A percentile compares a stretch with the other conserved stretches of the same genome.
phyloP scores from a whole-genome alignment of 2,329 filamentous ascomycete species.

The Ophiostoma ulmi region DNA sequence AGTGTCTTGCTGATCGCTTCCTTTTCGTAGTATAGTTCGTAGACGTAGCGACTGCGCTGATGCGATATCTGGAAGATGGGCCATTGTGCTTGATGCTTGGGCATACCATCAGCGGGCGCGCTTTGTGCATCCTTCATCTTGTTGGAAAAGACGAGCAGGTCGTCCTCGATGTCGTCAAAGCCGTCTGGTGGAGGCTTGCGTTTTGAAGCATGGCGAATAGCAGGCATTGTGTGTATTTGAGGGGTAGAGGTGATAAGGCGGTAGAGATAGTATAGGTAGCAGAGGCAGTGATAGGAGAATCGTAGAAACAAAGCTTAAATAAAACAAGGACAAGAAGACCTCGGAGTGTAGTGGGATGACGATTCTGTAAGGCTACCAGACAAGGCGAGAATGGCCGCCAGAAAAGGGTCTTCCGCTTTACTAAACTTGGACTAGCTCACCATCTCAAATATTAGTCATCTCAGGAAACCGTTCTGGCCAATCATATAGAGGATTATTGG shows the following conservation, averaged over 20 bases:
- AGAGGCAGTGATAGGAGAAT: too few relatives aligned
- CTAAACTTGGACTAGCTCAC: background rate
- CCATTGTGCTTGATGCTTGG: conserved; percentile 88
- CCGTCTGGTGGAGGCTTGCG: conserved; percentile 79
- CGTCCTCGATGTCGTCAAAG: conserved; percentile 83
- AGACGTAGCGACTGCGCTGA: conserved; percentile 86
- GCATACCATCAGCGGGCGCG: conserved; percentile 71
- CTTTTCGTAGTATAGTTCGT: conserved; percentile 97
- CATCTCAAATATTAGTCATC: conserved; percentile 16
- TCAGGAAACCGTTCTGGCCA: background rate
- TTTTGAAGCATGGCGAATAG: conserved; percentile 68
- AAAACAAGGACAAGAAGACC: too few relatives aligned
- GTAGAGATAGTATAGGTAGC: background rate
- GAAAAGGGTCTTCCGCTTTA: background rate
- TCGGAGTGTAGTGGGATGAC: background rate
- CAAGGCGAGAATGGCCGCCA: background rate
- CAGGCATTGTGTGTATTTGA: conserved; percentile 55
- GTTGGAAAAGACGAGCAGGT: conserved; percentile 77
- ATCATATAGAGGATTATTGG: conserved; percentile 16
- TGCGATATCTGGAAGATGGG: conserved; percentile 97
- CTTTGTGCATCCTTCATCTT: conserved; percentile 96
- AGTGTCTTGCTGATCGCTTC: conserved; percentile 87
- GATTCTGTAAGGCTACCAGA: background rate
- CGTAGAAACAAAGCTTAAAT: too few relatives aligned
- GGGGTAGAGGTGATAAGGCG: background rate